Conservation (phyloP, 2,329 filamentous ascomycete genomes). For the Epichloe glyceriae region DNA sequence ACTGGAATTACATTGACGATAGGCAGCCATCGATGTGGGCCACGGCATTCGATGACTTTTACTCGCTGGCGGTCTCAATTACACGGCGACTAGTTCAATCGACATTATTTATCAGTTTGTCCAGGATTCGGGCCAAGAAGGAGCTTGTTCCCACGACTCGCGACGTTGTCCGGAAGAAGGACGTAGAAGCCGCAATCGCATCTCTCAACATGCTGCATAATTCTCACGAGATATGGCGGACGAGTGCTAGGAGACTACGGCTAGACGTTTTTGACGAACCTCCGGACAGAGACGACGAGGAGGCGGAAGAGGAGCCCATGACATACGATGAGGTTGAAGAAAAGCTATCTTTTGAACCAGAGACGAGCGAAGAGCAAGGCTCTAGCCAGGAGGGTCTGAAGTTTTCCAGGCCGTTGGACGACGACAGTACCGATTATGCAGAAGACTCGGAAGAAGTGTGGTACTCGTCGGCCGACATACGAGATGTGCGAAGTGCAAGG, state of each 20-base stretch:
- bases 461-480: constrained; percentile 28
- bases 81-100: constrained; percentile 60
- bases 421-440: neutral
- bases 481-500: constrained; percentile 22
- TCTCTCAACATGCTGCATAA: constrained; percentile 31
- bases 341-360: constrained; percentile 14
- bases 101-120: constrained; percentile 55
- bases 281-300: constrained; percentile 10
- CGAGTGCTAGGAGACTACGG: constrained; percentile 34
- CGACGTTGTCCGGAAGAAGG: constrained; percentile 25
- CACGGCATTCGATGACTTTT: constrained; percentile 65
- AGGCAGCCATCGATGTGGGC: constrained; percentile 57
- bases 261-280: constrained; percentile 32
- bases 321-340: constrained; percentile 32
- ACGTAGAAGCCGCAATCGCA: constrained; percentile 36
- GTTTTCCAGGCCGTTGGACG: neutral
- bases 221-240: constrained; percentile 31
- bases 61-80: constrained; percentile 52
- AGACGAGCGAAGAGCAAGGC: neutral
- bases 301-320: constrained; percentile 20
- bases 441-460: constrained; percentile 15
- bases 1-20: constrained; percentile 52
- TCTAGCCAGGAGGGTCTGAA: neutral
- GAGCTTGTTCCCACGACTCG: constrained; percentile 16
- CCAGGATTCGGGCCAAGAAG: constrained; percentile 45